Conservation (phyloP, 371 early-diverging fungal species). For the Rhizomucor miehei region DNA sequence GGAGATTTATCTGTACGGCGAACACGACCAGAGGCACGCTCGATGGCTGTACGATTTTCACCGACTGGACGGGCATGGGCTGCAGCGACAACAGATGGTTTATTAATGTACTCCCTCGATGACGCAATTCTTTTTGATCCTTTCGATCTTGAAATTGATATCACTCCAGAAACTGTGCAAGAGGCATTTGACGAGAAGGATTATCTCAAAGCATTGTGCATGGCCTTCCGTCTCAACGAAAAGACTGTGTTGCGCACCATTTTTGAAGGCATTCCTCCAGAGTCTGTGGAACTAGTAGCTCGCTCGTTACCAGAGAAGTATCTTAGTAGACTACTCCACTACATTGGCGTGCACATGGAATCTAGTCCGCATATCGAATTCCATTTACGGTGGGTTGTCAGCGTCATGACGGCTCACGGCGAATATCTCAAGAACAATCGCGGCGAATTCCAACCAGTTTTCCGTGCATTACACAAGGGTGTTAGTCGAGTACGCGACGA, state of each 20-base stretch:
- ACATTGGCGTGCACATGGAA: slow-evolving; percentile 77
- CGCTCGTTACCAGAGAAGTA: slow-evolving; percentile 83
- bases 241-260: slow-evolving; percentile 66
- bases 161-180: slow-evolving; percentile 85
- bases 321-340: slow-evolving; percentile 76
- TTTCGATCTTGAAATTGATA: slow-evolving; percentile 93
- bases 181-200: slow-evolving; percentile 71
- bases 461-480: slow-evolving; percentile 80
- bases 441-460: slow-evolving; percentile 68
- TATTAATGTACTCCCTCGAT: slow-evolving; percentile 92
- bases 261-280: slow-evolving; percentile 80
- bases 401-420: slow-evolving; percentile 77
- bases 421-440: slow-evolving; percentile 78
- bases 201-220: slow-evolving; percentile 83
- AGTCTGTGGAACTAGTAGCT: slow-evolving; percentile 70
- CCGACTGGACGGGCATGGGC: slow-evolving; percentile 95
- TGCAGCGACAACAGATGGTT: slow-evolving; percentile 95
- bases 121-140: slow-evolving; percentile 94
- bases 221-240: slow-evolving; percentile 92
- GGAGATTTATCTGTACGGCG: slow-evolving; percentile 83
- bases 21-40: slow-evolving; percentile 76
- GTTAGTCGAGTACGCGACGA: slow-evolving; percentile 70
- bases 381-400: slow-evolving; percentile 79
- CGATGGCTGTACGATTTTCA: slow-evolving; percentile 84
- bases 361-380: slow-evolving; percentile 83